Base-by-base conservation (phyloP, 495 filamentous ascomycete genomes). In the Penicillium egyptiacum region DNA sequence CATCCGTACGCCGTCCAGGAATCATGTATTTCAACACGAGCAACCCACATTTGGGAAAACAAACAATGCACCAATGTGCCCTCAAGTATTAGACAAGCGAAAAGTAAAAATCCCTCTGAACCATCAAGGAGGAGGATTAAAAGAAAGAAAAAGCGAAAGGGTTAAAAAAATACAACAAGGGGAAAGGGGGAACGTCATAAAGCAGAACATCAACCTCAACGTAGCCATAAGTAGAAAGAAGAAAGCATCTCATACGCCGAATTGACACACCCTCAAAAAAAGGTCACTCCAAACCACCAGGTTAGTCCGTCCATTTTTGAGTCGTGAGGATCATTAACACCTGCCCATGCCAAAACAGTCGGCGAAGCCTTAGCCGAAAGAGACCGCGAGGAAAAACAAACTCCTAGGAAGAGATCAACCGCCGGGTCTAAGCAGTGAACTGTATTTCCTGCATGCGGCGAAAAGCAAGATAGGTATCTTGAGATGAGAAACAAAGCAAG, bases 291-390 rank as follows among this genome's bases (percentile, higher is more conserved):
- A 64, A 61, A 63, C 59, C 63, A 65, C 60, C 58, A 59, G 47
- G 67, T 69, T 65, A 67, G 60, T 63, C 64, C 62, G 56, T 70
- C 63, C 71, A 58, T 74, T 55, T 75, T 72, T 71, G 65, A 66
- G 65, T 69, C 72, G 64, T 71, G 71, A 68, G 66, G 65, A 75
- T 76, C 73, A 67, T 75, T 55, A 76, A 74, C 72, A 76, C 73
- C 73, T 70, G 67, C 56, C 73, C 69, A 75, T 76, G 73, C 73
- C 72, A 71, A 59, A 63, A 66, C 57, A 45, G 53, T 67, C 56
- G 64, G 55, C 55, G 51, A 25, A 59, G 56, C 28, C 55, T 59
- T 56, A 56, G 64, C 66, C 64, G 60, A 68, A 70, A 59, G 37
- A 31, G 7, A 53, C 20, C 9, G 37, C 17, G 39, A 35, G 45